Conservation (phyloP, 1,139 yeast species). For the Arxiozyma telluris region DNA sequence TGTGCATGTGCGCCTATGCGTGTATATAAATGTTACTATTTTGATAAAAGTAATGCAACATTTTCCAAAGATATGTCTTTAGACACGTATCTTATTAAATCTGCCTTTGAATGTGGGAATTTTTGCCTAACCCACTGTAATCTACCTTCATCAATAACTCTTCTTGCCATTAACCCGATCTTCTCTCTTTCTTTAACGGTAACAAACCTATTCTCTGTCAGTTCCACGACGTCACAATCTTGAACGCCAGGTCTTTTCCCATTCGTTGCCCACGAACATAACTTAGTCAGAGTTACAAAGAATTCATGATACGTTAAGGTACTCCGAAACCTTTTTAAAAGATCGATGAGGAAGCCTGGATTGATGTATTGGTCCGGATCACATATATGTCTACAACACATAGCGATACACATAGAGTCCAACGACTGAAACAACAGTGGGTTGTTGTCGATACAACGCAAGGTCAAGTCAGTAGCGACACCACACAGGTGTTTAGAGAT, state of each 20-base stretch:
- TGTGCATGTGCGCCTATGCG: no score
- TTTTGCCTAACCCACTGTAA: slow-evolving; percentile 38
- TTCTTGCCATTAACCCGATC: slow-evolving; percentile 59
- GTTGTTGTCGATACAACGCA: slow-evolving; percentile 54
- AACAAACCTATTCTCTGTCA: neutral
- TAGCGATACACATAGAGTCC: slow-evolving; percentile 68
- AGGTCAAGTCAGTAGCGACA: slow-evolving; percentile 81
- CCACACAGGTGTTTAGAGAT: slow-evolving; percentile 89
- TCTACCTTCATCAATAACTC: slow-evolving; percentile 59
- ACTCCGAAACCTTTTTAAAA: slow-evolving; percentile 22
- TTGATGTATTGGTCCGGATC: slow-evolving; percentile 42
- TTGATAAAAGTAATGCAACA: slow-evolving; percentile 42
- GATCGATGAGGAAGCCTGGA: slow-evolving; percentile 37
- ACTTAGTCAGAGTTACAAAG: slow-evolving; percentile 48
- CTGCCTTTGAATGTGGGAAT: slow-evolving; percentile 34
- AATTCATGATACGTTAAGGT: slow-evolving; percentile 19
- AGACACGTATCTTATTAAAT: slow-evolving; percentile 52
- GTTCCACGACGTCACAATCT: slow-evolving; percentile 29
- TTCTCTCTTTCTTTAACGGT: slow-evolving; percentile 41
- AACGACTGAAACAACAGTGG: slow-evolving; percentile 21
- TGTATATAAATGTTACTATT: neutral
- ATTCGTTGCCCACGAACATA: slow-evolving; percentile 84
- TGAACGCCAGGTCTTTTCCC: slow-evolving; percentile 42
- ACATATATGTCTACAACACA: slow-evolving; percentile 92
- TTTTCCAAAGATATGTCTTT: slow-evolving; percentile 60